A percentile compares a stretch with the other conserved stretches of the same genome.
These are phyloP conservation scores for Fraxinus americana DNA, from an alignment of 257 asterid genomes.

Conservation along the genomic window DNA sequence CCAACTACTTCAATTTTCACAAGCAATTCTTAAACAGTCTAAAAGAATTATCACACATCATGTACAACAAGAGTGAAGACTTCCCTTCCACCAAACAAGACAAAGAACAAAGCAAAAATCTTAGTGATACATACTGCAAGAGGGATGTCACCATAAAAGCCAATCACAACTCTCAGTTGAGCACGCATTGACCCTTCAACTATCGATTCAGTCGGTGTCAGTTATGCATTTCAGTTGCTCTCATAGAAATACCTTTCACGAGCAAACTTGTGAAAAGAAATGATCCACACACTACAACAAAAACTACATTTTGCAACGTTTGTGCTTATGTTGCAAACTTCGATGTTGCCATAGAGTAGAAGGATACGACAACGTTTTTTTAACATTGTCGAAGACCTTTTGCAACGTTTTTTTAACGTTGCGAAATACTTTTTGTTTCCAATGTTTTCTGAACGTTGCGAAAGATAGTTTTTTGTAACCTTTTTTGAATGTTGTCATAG, in stretches of 20 bases:
- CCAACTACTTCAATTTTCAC: slow-evolving; percentile 42
- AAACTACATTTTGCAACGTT: too few species aligned
- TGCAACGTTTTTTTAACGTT: too few species aligned
- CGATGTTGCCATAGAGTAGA: too few species aligned
- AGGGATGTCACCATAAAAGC: slow-evolving; percentile 32
- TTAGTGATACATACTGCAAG: slow-evolving; percentile 50
- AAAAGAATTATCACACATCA: slow-evolving; percentile 65
- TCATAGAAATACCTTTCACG: slow-evolving; percentile 13
- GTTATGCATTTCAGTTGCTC: slow-evolving; percentile 15
- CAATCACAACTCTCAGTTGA: slow-evolving; percentile 36
- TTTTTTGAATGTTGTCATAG: too few species aligned
- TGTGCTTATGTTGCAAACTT: too few species aligned
- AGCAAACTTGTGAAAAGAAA: slow-evolving; percentile 14
- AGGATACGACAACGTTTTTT: too few species aligned
- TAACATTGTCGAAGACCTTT: too few species aligned
- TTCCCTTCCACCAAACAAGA: slow-evolving; percentile 42
- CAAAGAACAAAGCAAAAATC: slow-evolving; percentile 25
- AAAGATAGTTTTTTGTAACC: too few species aligned
- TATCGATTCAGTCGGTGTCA: slow-evolving; percentile 14
- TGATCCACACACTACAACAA: not conserved
- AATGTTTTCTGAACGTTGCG: too few species aligned
- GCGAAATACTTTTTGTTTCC: too few species aligned
- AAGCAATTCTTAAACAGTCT: slow-evolving; percentile 54
- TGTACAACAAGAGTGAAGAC: slow-evolving; percentile 63
- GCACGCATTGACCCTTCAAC: slow-evolving; percentile 28